Percentiles rank a stretch among this genome's conserved stretches.
Conservation (phyloP, 495 filamentous ascomycete genomes). For the Talaromyces liani region DNA sequence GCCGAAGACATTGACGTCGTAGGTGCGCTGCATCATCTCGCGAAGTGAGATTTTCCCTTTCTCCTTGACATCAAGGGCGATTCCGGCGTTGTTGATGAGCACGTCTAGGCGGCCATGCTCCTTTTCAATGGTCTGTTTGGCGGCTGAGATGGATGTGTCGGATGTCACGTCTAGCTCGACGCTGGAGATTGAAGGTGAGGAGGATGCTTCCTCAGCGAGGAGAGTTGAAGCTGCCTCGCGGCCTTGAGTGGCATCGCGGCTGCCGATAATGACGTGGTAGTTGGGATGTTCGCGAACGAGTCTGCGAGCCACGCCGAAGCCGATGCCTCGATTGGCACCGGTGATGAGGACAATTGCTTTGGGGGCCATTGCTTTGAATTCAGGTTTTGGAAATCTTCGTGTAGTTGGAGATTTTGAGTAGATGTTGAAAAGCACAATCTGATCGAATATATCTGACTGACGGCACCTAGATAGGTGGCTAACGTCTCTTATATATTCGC, state of each 20-base stretch:
- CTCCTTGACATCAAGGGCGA: constrained; percentile 21
- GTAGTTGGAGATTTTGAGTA: neutral
- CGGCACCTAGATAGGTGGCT: neutral
- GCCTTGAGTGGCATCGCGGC: constrained; percentile 20
- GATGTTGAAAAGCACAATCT: neutral
- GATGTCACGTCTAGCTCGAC: constrained; percentile 33
- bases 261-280: constrained; percentile 33
- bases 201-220: constrained; percentile 7
- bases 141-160: constrained; percentile 28
- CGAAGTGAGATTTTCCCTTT: constrained; percentile 15
- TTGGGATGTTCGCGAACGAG: constrained; percentile 20
- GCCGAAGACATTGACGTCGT: constrained; percentile 36
- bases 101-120: constrained; percentile 23
- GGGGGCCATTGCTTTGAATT: constrained; percentile 1
- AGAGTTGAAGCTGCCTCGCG: constrained; percentile 18
- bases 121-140: constrained; percentile 23
- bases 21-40: constrained; percentile 22
- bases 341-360: constrained; percentile 32
- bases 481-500: neutral
- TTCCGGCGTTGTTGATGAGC: constrained; percentile 35
- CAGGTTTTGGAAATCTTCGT: neutral
- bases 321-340: constrained; percentile 41
- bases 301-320: constrained; percentile 28
- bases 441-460: neutral
- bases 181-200: constrained; percentile 16